Evolutionary conservation across 2,329 filamentous ascomycete genomes (phyloP).

Genomic region (Penicillium sp.): DNA sequence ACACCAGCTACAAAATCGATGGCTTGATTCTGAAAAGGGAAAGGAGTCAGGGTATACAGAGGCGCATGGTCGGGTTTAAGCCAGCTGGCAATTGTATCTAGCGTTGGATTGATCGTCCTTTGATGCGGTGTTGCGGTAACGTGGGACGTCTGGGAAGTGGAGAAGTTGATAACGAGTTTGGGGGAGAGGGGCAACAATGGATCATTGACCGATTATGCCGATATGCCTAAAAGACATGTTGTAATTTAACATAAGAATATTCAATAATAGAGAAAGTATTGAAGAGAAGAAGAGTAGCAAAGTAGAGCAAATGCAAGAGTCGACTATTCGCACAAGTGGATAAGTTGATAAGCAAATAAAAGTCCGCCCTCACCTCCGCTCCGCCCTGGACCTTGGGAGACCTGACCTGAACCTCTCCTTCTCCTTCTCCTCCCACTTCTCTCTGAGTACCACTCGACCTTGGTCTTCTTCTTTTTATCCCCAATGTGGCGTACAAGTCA

Average conservation of each 20-base stretch:
- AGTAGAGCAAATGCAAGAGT: neutral
- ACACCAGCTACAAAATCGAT: slow-evolving; percentile 49
- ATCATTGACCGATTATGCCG: neutral
- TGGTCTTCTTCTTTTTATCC: slow-evolving; percentile 9
- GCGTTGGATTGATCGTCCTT: neutral
- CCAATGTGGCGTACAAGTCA: slow-evolving; percentile 42
- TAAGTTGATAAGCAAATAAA: slow-evolving; percentile 10
- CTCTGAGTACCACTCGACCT: neutral
- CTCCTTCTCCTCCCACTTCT: neutral
- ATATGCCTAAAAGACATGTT: neutral
- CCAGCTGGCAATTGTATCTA: neutral
- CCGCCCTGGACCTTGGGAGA: slow-evolving; percentile 20
- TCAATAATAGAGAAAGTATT: neutral
- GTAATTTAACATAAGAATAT: neutral
- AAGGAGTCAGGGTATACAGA: slow-evolving; percentile 57
- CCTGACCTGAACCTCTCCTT: neutral
- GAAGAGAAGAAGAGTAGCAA: neutral
- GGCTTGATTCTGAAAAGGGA: slow-evolving; percentile 39
- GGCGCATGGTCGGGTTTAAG: slow-evolving; percentile 36
- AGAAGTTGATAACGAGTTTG: neutral
- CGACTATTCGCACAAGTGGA: slow-evolving; percentile 1
- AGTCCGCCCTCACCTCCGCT: slow-evolving; percentile 21
- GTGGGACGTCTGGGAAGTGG: slow-evolving; percentile 1
- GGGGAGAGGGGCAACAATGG: neutral
- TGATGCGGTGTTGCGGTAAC: neutral